Evolutionary conservation across 2,329 filamentous ascomycete species (phyloP), one percentile per base, ranked within the genome.

Genomic region (Ciborinia camelliae): DNA sequence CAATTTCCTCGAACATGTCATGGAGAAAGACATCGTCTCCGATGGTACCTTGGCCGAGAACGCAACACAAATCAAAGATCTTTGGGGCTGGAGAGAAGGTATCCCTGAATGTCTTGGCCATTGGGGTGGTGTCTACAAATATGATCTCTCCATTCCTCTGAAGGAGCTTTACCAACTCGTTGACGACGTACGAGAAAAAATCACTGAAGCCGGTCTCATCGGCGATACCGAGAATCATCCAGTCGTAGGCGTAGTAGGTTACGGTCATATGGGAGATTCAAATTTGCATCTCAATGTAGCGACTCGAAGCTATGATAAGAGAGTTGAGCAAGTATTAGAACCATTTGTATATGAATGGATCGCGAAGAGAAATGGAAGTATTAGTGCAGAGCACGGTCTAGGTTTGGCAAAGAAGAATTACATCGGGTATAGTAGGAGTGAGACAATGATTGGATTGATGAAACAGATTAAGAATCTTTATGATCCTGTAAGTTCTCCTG

Each of bases 281-380:
- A 99, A 99, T 78, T 79, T 99, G 69, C 96, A 99, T 78, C 82
- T 99, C 70, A 99, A 99, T 77, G 85, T 99, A 41, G 84, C 90
- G 1, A 90, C 91, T 23, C 82, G 93, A 67, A 81, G 88, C 67
- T 98, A 95, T 77, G 91, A 95, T 77, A 90, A 93, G 78, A 82
- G 86, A 64, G 91, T 99, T 32, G 95, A 99, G 79, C 86, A 90
- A 77, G 82, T 86, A 32, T 83, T 99, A 47, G 95, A 99, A 80
- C 95, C 96, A 0, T 99, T 90, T 79, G 91, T 99, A 30, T 99
- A 97, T 75, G 92, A 99, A 79, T 99, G 95, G 95, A 94, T 98
- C 70, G 83, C 88, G 72, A 86, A 91, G 80, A 85, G 90, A 54
- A 89, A 89, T 68, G 95, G 95, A 67, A 97, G 92, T 77, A 97